Base-by-base conservation (phyloP, 75 land plant genomes). In the Adiantum capillusveneris region DNA sequence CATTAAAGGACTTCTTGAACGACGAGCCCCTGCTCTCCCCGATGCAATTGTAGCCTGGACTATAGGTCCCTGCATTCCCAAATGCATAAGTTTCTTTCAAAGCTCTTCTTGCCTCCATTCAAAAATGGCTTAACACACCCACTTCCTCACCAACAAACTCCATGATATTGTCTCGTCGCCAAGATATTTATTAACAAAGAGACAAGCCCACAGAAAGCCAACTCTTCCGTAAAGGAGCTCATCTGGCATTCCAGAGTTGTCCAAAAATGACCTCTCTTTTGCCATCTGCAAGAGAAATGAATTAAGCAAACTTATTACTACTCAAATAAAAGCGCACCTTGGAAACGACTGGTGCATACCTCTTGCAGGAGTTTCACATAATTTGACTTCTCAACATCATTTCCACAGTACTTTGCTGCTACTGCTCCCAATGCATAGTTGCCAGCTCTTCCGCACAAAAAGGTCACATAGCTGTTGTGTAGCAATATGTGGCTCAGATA, bases 141-240 rank as follows among this genome's bases (percentile, higher is more conserved):
- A n/a, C n/a, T n/a, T 21, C 50, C 79, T 66, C 57, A 92, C 97
- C 53, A 63, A 77, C 9, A 25, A 42, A 11, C 65, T 66, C 24
- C 59, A 67, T 46, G 97, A 73, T 56, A 88, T 70, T 7, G 94
- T 78, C 30, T 57, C 79, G 18, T 76, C 58, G 27, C 89, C 94
- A 64, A 92, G 42, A 58, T 88, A 59, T 55, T 84, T 74, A 64
- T 92, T 92, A 29, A 92, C 67, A 68, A 84, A 88, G 9, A 63
- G 71, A 42, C 82, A 81, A 37, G 94, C 81, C 94, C 94, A 92
- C 28, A 92, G 55, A 54, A 74, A 92, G 31, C 97, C 97, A 53
- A 74, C 84, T 73, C 84, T 80, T 43, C 97, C 97, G 76, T 88
- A 92, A 56, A 88, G 57, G 21, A 92, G 70, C 63, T 92, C 97